phyloP scores from a whole-genome alignment of 257 asterid genomes.

The Henckelia pumila region DNA sequence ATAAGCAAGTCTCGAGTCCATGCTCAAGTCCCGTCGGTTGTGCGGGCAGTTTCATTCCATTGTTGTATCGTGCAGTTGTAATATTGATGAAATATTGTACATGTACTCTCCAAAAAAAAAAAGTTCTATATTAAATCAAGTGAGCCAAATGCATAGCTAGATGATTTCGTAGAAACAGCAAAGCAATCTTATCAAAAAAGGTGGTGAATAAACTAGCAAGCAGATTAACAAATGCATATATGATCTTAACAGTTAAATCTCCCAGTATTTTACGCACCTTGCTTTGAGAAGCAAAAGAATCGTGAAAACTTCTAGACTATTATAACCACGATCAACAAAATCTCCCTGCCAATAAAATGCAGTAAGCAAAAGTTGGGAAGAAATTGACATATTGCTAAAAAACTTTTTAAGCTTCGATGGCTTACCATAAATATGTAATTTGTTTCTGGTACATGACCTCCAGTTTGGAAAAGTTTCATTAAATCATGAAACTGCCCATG shows the following conservation, averaged over 20 bases:
- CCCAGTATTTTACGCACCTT: conserved; percentile 48
- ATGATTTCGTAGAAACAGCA: not conserved
- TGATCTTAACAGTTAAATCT: not conserved
- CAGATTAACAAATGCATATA: conserved; percentile 2
- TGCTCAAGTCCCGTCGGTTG: too few species aligned
- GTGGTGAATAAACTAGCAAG: conserved; percentile 11
- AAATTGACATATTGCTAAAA: not conserved
- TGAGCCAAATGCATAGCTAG: conserved; percentile 20
- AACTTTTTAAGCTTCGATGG: not conserved
- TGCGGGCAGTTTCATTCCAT: too few species aligned
- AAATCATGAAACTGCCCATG: conserved; percentile 97
- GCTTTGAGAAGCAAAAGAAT: conserved; percentile 96
- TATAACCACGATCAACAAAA: conserved; percentile 98
- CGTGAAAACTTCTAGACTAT: conserved; percentile 94
- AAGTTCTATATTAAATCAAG: conserved; percentile 13
- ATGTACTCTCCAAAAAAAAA: too few species aligned
- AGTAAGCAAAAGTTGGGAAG: conserved; percentile 12
- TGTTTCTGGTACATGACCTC: conserved; percentile 98
- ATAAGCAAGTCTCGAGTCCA: too few species aligned
- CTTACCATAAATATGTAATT: conserved; percentile 95
- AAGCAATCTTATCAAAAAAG: not conserved
- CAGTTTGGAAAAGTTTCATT: conserved; percentile 98
- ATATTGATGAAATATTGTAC: too few species aligned
- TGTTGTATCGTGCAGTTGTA: too few species aligned
- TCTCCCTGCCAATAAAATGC: conserved; percentile 66